Evolutionary conservation across 306 rosid genomes (phyloP), one percentile per base, ranked within the genome.

Genomic region (Cicer pinnatifidum): DNA sequence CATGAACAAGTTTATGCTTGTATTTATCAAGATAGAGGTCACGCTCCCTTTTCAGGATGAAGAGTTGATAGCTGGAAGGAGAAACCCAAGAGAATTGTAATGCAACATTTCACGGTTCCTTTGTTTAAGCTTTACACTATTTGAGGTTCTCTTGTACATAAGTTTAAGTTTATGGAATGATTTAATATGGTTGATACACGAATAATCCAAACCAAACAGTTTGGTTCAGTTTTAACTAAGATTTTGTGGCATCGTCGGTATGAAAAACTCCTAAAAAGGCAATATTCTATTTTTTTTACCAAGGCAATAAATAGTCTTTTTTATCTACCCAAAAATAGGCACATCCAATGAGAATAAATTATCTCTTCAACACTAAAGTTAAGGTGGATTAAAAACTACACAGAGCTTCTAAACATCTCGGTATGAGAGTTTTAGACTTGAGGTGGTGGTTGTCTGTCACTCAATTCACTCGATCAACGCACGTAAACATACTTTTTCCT

Each of bases 21-120:
- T 28, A 28, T 28, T 28, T 28, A 28, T 28, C 33, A 3, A 28
- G 33, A 11, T 46, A 46, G 13, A 46, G 12, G 12, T 46, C 51
- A 46, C 11, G 51, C 11, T 46, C 11, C 15, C 11, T 46, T 46
- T 46, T 6, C 51, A 46, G 47, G 68, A 57, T 57, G 63, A 50
- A 50, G 37, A 54, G 61, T 20, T 54, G 61, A 23, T 19, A 19
- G 61, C n/a, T 54, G 61, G 61, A 54, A 61, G 46, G 45, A 37
- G 9, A 41, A 33, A 52, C 28, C 20, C 1, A 28, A 6, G 23
- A 10, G 57, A 2, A 1, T 51, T 51, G 57, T 6, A 13, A 35
- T 37, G 46, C 45, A 37, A 35, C 46, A 61, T 61, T 64, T 17
- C 9, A 64, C 4, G 2, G 28, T 64, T 41, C 8, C 8, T 6